Base-by-base conservation (phyloP, 2,329 filamentous ascomycete species). In the Plectosphaerella plurivora region DNA sequence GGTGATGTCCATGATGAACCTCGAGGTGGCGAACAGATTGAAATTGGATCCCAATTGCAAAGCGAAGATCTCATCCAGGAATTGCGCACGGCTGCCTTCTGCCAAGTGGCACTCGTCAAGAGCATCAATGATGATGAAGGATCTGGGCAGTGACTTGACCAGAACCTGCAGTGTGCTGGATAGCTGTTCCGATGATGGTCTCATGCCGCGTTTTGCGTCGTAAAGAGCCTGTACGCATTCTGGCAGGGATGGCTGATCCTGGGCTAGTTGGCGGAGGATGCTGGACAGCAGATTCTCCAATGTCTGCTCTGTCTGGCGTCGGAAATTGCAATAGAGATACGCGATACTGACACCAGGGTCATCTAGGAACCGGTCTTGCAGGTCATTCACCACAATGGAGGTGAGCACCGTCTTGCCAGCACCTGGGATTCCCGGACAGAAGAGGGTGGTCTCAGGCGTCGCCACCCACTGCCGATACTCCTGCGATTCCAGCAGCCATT, bases 341-440 rank as follows among this genome's bases (percentile, higher is more conserved):
- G 62, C 63, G 15, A 72, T 54, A 2, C 61, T 62, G 14, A 58
- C 44, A 0, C 5, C 10, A 0, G 6, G 1, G 2, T 58, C 20
- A 0, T 53, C 8, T 3, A 12, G n/a, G 37, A 66, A 66, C 4
- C 36, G 48, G 3, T 39, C 51, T 1, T 16, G 11, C 1, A 63
- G 16, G 2, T 64, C 22, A 0, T 61, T 53, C 3, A 60, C n/a
- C 0, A 63, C 50, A 3, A 61, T 53, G 0, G 61, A 59, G 1
- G 56, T 50, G 16, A 63, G 33, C 1, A 63, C 53, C 0, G 60
- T 62, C 41, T 80, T 80, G 4, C 76, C 75, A 0, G 74, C 69
- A 1, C 75, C 75, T 0, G 73, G 73, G 22, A 74, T 73, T 0
- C 75, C 73, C 5, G 64, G 66, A 55, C 72, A 79, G 51, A 75